Base-by-base conservation (phyloP, 129 eudicot genomes). In the Solidago caesia region DNA sequence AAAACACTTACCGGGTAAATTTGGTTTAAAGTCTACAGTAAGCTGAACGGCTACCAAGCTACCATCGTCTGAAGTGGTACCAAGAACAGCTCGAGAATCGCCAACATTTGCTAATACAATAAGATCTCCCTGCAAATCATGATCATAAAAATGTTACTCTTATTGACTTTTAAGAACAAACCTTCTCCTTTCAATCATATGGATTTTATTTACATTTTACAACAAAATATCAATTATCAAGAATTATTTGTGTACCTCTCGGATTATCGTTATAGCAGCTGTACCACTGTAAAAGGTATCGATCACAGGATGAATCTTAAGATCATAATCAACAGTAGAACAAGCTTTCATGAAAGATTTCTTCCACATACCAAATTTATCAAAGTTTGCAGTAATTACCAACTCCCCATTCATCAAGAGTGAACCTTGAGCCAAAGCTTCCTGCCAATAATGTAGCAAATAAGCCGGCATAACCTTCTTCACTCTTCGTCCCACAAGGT, bases 51-150 rank as follows among this genome's bases (percentile, higher is more conserved):
- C 80, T 26, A 79, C 68, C 80, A 91, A 78, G 73, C 74, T 77
- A 39, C 94, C 97, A 73, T 87, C 89, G 13, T 82, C 88, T 45
- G 80, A 81, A 42, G 74, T 72, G 16, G 89, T 81, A 44, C 94
- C 99, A 29, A 95, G 74, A 52, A 91, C 97, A 10, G 97, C 97
- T 55, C 99, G 81, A 55, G 97, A 95, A 72, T 95, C 99, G 0
- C 99, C 99, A 70, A 95, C 88, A 67, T 95, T 95, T 65, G 97
- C 99, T 63, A 95, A 55, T n/a, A 87, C 81, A n/a, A 95, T 56
- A 21, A 84, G 82, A 67, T 91, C 86, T 59, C 97, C 99, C 97
- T 95, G 75, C 76, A 47, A 77, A 79, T 75, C 58, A 73, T 57
- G 49, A 68, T 15, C 15, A 64, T 68, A n/a, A 39, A 44, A 60